Evolutionary conservation across 768 basidiomycete genomes (phyloP).

Genomic region (Dioszegia aurantiaca): DNA sequence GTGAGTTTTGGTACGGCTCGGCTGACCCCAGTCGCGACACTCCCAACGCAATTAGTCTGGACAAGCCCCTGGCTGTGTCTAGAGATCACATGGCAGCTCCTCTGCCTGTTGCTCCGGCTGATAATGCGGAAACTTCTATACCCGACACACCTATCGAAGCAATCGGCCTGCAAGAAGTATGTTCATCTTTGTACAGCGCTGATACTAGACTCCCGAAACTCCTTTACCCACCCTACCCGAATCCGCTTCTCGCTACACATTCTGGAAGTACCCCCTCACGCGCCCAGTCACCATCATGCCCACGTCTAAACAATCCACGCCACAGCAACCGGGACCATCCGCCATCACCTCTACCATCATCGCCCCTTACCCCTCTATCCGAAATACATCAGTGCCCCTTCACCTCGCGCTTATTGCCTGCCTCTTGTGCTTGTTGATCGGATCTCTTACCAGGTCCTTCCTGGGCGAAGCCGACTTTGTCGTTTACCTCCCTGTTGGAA

Average conservation of each 20-base stretch:
- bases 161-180: constrained; percentile 3
- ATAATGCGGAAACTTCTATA: no score
- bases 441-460: constrained; percentile 81
- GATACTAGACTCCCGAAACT: constrained; percentile 1
- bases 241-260: constrained; percentile 16
- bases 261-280: constrained; percentile 25
- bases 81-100: constrained; percentile 16
- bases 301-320: constrained; percentile 11
- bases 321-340: neutral
- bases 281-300: constrained; percentile 4
- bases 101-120: neutral
- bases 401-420: constrained; percentile 68
- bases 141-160: neutral
- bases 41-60: constrained; percentile 18
- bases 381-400: constrained; percentile 49
- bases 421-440: constrained; percentile 84
- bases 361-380: neutral
- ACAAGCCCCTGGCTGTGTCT: constrained; percentile 35
- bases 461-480: constrained; percentile 88
- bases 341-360: neutral
- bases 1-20: constrained; percentile 2
- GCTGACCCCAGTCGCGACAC: constrained; percentile 15
- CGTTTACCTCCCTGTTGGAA: constrained; percentile 57
- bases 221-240: neutral
- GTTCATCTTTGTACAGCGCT: neutral